Conservation (phyloP, 2,329 filamentous ascomycete genomes). For the Ophiocordyceps australis region DNA sequence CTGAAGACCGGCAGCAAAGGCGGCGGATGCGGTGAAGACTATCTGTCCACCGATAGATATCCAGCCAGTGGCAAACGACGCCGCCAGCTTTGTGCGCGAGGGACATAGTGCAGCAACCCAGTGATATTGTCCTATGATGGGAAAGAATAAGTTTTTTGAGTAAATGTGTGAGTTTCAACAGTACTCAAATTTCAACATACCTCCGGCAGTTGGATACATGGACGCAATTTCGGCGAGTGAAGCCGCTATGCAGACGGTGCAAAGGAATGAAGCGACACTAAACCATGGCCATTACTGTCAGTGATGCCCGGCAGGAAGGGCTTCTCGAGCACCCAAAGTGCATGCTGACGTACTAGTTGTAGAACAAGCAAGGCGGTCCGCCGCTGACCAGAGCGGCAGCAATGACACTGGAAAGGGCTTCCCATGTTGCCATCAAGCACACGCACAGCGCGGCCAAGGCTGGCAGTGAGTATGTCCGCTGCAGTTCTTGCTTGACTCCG, state of each 20-base stretch:
- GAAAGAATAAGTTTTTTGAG: no score
- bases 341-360: slow-evolving; percentile 16
- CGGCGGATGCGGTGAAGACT: slow-evolving; percentile 25
- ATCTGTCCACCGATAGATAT: slow-evolving; percentile 26
- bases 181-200: no score
- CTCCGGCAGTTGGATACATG: slow-evolving; percentile 15
- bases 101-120: slow-evolving; percentile 20
- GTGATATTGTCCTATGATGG: slow-evolving; percentile 20
- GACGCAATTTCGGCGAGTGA: slow-evolving; percentile 21
- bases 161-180: not conserved
- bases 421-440: slow-evolving; percentile 32
- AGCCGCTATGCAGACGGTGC: slow-evolving; percentile 17
- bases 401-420: slow-evolving; percentile 26
- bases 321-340: not conserved
- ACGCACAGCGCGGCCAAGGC: slow-evolving; percentile 23
- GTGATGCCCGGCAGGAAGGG: no score
- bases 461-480: slow-evolving; percentile 18
- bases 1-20: slow-evolving; percentile 24
- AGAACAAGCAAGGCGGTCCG: slow-evolving; percentile 25
- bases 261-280: slow-evolving; percentile 21
- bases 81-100: slow-evolving; percentile 1
- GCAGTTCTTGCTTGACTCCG: slow-evolving; percentile 12
- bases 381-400: slow-evolving; percentile 22
- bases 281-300: no score
- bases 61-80: slow-evolving; percentile 16